Evolutionary conservation across 805 yeast genomes (phyloP), one percentile per base, ranked within the genome.

Genomic region (Zygosaccharomyces bisporus): DNA sequence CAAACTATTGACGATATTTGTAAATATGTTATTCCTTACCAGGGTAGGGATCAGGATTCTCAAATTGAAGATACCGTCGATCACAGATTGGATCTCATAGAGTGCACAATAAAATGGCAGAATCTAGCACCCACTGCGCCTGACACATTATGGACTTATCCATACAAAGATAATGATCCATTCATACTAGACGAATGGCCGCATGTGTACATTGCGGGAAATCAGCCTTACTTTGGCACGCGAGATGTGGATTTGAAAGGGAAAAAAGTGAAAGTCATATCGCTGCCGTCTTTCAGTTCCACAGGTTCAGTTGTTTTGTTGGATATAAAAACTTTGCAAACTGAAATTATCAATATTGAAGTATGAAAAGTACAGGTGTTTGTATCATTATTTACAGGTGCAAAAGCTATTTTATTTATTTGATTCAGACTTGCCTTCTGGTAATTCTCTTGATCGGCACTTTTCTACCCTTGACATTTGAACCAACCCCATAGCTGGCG

Each of bases 121-220:
- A 87, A 87, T 57, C 71, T 86, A 18, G 81, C 86, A 0, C 99
- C 99, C 2, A 89, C 97, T 0, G 95, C 96, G 1, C 99, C 99
- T 0, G 98, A 93, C 58, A 93, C 99, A 0, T 67, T 93, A 34
- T 84, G 90, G 74, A 81, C 95, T 52, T 89, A 87, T 55, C 97
- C 99, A 1, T 90, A 74, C 56, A 74, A 75, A 8, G 77, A 79
- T 19, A 56, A 60, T 1, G 98, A 93, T 63, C 98, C 98, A 3
- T 88, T 91, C 62, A 70, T 81, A 1, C 68, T 93, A n/a, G 68
- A 68, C 7, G 86, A 86, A 56, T 78, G 86, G 13, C 98, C 98
- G 0, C 90, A 88, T 60, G 83, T 90, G 2, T 88, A 85, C 57
- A 79, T 87, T 54, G 87, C 79, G 3, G 98, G 96, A 0, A 91